Evolutionary conservation across 2,329 filamentous ascomycete species (phyloP).

Genomic region (Aspergillus novofumigatus): DNA sequence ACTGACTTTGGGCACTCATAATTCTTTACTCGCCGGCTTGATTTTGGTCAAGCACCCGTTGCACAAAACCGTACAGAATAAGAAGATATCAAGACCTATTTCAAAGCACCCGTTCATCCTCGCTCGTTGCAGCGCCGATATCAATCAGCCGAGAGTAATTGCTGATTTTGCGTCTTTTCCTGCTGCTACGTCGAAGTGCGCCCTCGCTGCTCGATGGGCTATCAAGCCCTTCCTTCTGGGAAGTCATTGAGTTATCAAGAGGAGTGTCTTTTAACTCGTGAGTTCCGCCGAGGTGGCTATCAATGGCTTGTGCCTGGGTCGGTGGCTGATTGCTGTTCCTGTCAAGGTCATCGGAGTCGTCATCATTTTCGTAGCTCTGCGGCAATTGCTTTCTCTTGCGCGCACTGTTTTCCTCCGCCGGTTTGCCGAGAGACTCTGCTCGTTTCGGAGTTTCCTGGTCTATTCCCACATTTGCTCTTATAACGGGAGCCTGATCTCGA

Average conservation of each 20-base stretch:
- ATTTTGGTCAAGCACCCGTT: background rate
- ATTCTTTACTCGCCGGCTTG: background rate
- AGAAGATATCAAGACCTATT: background rate
- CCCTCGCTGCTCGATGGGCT: slow-evolving; percentile 1
- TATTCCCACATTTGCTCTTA: background rate
- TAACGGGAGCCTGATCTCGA: background rate
- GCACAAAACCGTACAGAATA: background rate
- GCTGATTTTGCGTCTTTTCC: slow-evolving; percentile 30
- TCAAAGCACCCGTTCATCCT: slow-evolving; percentile 9
- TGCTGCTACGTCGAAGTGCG: slow-evolving; percentile 13
- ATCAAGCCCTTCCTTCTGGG: background rate
- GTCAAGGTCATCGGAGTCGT: slow-evolving; percentile 5
- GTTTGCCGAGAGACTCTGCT: background rate
- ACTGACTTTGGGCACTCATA: background rate
- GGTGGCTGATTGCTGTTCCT: slow-evolving; percentile 2
- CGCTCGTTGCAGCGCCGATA: slow-evolving; percentile 22
- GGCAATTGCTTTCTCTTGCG: background rate
- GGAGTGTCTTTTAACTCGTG: background rate
- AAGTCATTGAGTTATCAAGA: background rate
- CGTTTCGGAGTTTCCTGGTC: slow-evolving; percentile 1
- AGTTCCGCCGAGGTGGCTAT: background rate
- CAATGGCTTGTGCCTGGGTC: background rate
- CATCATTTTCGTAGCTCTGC: background rate
- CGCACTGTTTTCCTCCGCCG: slow-evolving; percentile 1
- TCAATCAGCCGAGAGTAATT: slow-evolving; percentile 28